Evolutionary conservation across 257 asterid species (phyloP), one percentile per base, ranked within the genome.

Genomic region (Penstemon newberryi): DNA sequence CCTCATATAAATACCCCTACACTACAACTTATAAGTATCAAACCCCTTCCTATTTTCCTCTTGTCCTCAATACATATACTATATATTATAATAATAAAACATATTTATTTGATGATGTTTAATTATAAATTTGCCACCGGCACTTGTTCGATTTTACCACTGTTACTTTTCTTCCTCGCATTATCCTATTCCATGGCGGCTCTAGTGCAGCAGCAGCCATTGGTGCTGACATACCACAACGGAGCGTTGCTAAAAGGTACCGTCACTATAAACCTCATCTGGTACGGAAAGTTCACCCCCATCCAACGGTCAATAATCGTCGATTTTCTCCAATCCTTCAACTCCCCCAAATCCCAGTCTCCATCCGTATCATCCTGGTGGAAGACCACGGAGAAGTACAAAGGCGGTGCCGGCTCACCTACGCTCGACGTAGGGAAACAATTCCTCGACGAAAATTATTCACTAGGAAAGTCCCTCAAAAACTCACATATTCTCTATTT

Each of bases 311-410:
- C 94, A 44, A 76, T 85, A 39, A 65, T 87, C 78, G 81, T 83
- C 8, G 94, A 87, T 75, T 87, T 87, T 66, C 77, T 87, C 50
- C 87, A 81, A 18, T 87, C 96, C 0, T 66, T 86, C 0, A 82
- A 55, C 50, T 56, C 87, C 13, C 11, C 66, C 4, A 40, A 42
- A 4, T 0, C 89, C 0, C 46, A 75, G 8, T 4, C 1, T 1
- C 89, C 93, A 13, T 81, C 95, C 66, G 90, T 77, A 63, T 70
- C 89, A 1, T 53, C 86, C 3, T 87, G 95, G 91, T 85, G 91
- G 91, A 85, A 76, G 75, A 85, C 86, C 5, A 85, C 91, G 40
- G 86, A 66, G 73, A 82, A 78, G 39, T 85, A 85, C 78, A 74
- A 82, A 36, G 81, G 82, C 54, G 80, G 81, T 18, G 83, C 85